A percentile compares a stretch with the other conserved stretches of the same genome.
phyloP scores from a whole-genome alignment of 2,329 filamentous ascomycete species.

The Tolypocladium endophyticum region DNA sequence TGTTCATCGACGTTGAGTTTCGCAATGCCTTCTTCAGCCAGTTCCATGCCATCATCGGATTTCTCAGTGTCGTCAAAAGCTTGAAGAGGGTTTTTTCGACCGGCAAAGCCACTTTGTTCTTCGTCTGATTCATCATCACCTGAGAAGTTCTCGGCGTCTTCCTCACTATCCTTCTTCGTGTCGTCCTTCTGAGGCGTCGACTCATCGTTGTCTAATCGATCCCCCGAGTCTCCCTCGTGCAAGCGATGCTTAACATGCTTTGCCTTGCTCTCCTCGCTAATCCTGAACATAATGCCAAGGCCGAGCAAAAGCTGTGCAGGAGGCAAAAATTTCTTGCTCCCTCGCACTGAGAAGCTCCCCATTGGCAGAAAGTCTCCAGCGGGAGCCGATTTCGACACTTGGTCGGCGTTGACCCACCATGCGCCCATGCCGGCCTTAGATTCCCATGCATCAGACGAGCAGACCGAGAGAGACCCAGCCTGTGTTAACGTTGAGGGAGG shows the following conservation, averaged over 20 bases:
- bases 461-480: conserved; percentile 75
- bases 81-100: conserved; percentile 28
- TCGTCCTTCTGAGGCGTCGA: conserved; percentile 9
- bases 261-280: conserved; percentile 77
- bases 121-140: conserved; percentile 22
- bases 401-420: conserved; percentile 88
- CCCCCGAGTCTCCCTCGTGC: conserved; percentile 12
- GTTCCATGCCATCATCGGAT: conserved; percentile 16
- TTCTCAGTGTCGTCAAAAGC: conserved; percentile 11
- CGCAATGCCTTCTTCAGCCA: conserved; percentile 12
- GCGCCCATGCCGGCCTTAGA: conserved; percentile 92
- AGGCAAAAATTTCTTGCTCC: conserved; percentile 84
- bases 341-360: conserved; percentile 71
- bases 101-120: conserved; percentile 15
- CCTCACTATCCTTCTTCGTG: conserved; percentile 10
- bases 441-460: conserved; percentile 86
- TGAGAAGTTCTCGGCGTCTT: conserved; percentile 18
- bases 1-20: conserved; percentile 13
- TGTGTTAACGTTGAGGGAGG: conserved; percentile 86
- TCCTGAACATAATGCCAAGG: conserved; percentile 76
- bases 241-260: conserved; percentile 63
- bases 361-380: conserved; percentile 70
- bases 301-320: conserved; percentile 81
- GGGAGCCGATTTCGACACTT: conserved; percentile 77
- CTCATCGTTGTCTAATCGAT: conserved; percentile 6